phyloP scores from a whole-genome alignment of 768 basidiomycete species.

The Austroboletus eburneus region DNA sequence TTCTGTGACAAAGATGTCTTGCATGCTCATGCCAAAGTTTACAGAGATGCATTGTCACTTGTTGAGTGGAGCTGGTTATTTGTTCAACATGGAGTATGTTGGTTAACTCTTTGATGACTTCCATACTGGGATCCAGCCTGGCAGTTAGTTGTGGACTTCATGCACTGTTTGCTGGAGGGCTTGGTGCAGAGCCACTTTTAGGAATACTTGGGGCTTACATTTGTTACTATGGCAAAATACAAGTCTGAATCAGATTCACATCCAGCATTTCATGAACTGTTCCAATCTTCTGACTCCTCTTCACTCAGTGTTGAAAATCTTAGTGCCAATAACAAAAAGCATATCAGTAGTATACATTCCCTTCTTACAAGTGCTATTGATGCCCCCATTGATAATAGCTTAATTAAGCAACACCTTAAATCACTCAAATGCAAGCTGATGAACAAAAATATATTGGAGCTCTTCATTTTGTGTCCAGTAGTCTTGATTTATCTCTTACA shows the following conservation, averaged over 20 bases:
- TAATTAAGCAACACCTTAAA: not conserved
- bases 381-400: not conserved
- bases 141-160: slow-evolving; percentile 16
- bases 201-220: not conserved
- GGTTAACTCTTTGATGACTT: slow-evolving; percentile 16
- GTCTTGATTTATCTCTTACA: too few relatives aligned
- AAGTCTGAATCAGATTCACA: not conserved
- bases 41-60: not conserved
- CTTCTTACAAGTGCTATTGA: not conserved
- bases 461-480: too few relatives aligned
- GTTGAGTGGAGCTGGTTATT: not conserved
- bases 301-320: not conserved
- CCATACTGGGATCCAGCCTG: slow-evolving; percentile 23
- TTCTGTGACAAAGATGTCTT: not conserved
- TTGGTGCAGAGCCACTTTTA: not conserved
- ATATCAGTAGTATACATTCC: not conserved
- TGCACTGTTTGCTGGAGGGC: slow-evolving; percentile 17
- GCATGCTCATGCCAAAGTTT: not conserved
- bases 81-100: slow-evolving; percentile 4
- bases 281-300: not conserved
- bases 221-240: not conserved
- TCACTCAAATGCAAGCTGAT: not conserved
- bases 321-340: not conserved
- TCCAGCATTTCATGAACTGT: not conserved
- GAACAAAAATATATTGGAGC: not conserved